Conservation (phyloP, 1,284 basidiomycete genomes). For the Xerocomus amazonicus region DNA sequence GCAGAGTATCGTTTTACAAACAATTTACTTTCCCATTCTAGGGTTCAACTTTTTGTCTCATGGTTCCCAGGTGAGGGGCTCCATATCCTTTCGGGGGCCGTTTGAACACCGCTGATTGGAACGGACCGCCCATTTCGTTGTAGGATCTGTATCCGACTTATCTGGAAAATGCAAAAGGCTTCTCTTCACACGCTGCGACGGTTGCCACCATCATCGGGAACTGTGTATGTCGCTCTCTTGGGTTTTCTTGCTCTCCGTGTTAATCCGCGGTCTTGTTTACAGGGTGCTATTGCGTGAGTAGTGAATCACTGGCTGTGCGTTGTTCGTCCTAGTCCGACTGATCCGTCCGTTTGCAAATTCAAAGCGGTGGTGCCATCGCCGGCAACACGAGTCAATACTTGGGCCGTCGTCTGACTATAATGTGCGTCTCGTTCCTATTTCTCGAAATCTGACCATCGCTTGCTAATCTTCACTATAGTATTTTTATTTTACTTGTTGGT, state of each 20-base stretch:
- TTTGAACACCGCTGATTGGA: background rate
- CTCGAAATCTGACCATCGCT: background rate
- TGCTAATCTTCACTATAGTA: background rate
- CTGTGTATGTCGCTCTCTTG: constrained; percentile 57
- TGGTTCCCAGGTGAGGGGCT: constrained; percentile 59
- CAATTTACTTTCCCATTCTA: constrained; percentile 20
- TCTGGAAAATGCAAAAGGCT: constrained; percentile 59
- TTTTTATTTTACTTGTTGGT: constrained; percentile 49
- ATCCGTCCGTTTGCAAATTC: constrained; percentile 18
- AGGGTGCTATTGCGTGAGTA: constrained; percentile 71
- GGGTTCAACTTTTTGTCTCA: constrained; percentile 94
- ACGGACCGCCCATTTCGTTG: constrained; percentile 32
- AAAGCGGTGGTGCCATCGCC: constrained; percentile 72
- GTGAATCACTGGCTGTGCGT: background rate
- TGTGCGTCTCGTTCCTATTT: constrained; percentile 41
- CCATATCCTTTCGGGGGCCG: constrained; percentile 55
- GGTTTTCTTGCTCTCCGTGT: constrained; percentile 68
- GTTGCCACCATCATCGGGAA: constrained; percentile 91
- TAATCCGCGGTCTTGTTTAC: constrained; percentile 42
- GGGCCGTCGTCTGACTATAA: constrained; percentile 85
- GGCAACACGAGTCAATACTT: constrained; percentile 82
- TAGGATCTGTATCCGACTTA: constrained; percentile 82
- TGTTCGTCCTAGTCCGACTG: background rate
- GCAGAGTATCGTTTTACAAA: background rate
- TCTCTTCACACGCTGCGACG: constrained; percentile 60